phyloP scores from a whole-genome alignment of 192 early-diverging fungal species.

The Funneliformis geosporum region DNA sequence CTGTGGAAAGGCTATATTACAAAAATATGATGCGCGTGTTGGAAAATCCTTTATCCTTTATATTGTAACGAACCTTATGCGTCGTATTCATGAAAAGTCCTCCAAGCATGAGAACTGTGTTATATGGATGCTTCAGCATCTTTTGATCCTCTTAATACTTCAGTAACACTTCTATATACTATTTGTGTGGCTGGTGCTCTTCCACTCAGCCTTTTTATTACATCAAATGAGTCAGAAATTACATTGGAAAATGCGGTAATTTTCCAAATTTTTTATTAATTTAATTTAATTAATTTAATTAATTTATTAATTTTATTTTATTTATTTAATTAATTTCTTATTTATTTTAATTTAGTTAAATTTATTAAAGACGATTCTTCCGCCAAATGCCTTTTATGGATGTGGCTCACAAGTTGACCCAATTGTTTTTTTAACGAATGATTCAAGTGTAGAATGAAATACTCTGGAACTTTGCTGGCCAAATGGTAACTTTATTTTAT shows the following conservation, averaged over 20 bases:
- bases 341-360: neutral
- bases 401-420: neutral
- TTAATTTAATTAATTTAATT: too few species aligned
- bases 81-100: neutral
- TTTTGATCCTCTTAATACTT: neutral
- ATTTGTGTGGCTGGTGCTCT: neutral
- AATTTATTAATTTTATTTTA: too few species aligned
- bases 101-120: neutral
- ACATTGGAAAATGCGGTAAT: constrained; percentile 1
- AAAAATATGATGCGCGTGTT: constrained; percentile 2
- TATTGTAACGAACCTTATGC: neutral
- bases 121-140: neutral
- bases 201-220: neutral
- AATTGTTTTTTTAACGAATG: neutral
- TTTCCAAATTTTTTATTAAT: neutral
- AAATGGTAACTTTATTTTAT: too few species aligned
- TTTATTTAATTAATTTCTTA: too few species aligned
- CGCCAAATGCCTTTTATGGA: neutral
- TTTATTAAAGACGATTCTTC: constrained; percentile 7
- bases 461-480: neutral
- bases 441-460: neutral
- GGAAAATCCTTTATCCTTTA: constrained; percentile 3
- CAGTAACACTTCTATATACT: neutral
- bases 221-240: constrained; percentile 6
- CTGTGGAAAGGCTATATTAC: neutral